A percentile compares a stretch with the other conserved stretches of the same genome.
Conservation (phyloP, 345 rosid genomes). For the Durio zibethinus region DNA sequence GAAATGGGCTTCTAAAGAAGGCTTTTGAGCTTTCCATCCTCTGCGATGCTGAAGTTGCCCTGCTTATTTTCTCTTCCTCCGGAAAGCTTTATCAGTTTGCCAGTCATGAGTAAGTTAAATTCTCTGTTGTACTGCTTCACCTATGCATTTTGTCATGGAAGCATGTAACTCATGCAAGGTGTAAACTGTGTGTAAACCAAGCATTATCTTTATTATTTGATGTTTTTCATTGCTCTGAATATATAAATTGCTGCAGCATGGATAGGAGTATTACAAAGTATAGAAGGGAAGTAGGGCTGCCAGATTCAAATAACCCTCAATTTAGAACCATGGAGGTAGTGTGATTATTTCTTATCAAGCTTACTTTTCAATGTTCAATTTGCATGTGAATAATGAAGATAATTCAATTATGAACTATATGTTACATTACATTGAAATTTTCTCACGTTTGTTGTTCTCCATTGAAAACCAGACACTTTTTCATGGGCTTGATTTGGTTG, state of each 20-base stretch:
- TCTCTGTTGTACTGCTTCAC: too few relatives aligned
- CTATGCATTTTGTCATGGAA: too few relatives aligned
- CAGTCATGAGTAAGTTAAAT: constrained; percentile 38
- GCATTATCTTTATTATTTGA: not conserved
- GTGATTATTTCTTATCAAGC: not conserved
- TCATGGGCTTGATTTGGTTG: too few relatives aligned
- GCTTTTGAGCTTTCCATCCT: constrained; percentile 67
- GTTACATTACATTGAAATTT: too few relatives aligned
- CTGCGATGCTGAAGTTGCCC: constrained; percentile 60
- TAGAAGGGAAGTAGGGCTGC: constrained; percentile 34
- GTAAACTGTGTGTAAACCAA: too few relatives aligned
- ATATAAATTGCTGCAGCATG: constrained; percentile 42
- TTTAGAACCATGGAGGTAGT: constrained; percentile 40
- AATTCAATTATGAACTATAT: too few relatives aligned
- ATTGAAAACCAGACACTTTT: too few relatives aligned
- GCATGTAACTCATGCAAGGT: not conserved
- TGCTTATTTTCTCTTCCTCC: constrained; percentile 46
- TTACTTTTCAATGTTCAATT: not conserved
- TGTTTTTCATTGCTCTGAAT: too few relatives aligned
- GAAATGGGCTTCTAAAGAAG: constrained; percentile 56
- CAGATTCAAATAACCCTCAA: constrained; percentile 20
- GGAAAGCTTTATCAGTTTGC: constrained; percentile 52
- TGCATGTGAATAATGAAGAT: too few relatives aligned
- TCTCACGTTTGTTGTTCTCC: too few relatives aligned
- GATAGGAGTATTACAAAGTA: constrained; percentile 40